Base-by-base conservation (phyloP, 2,329 filamentous ascomycete species). In the Epichloe bromicola region DNA sequence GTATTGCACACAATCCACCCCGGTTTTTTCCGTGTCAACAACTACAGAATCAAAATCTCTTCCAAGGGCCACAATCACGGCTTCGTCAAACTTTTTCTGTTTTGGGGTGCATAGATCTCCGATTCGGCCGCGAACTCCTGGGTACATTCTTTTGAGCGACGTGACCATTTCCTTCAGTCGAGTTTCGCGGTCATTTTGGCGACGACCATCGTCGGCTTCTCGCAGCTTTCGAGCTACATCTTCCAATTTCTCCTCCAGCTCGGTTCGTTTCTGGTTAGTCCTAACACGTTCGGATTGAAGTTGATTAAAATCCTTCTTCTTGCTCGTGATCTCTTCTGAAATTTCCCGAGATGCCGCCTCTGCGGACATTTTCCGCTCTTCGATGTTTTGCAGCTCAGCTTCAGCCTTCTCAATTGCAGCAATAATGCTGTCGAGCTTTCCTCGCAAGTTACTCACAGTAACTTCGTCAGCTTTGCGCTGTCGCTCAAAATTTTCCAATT, bases 41-140 rank as follows among this genome's bases (percentile, higher is more conserved):
- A 98, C 82, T 42, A 98, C 85, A 0, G 90, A 87, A 65, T 98
- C 91, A 64, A 95, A 95, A 62, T 97, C 87, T 50, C 88, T 82
- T 48, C 93, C 93, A 4, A 98, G 79, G 6, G 95, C 89, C 20
- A 88, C 94, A 60, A 88, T 88, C 56, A 98, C 87, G 44, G 93
- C 93, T 58, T 93, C 88, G 56, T 93, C 87, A 61, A 84, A 98
- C 66, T 96, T 97, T 70, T 95, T 96, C 70, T 96, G 88, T 67
- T 96, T 97, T 1, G 93, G 91, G 57, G 88, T 90, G 71, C 93
- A 96, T 41, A 98, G 78, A 57, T 95, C 88, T 55, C 88, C 88
- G 44, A 97, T 80, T 44, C 91, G 83, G 19, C 93, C 93, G 58
- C 87, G 87, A 43, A 98, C 91, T 45, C 91, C 91, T 1, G 89